Evolutionary conservation across 495 filamentous ascomycete genomes (phyloP), one percentile per base, ranked within the genome.

Genomic region (Aspergillus hancockii): DNA sequence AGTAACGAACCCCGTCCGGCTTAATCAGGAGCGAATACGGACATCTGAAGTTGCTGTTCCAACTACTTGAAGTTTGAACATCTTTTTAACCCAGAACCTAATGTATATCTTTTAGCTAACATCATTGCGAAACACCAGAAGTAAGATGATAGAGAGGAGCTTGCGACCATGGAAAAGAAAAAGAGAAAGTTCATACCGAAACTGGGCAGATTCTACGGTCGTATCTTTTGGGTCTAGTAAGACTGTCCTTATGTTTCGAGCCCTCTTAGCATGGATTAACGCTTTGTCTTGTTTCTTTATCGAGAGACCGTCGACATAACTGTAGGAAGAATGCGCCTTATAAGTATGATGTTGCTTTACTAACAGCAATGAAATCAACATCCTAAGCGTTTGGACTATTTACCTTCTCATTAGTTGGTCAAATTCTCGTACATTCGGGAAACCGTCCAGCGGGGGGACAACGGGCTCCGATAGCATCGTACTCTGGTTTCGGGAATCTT

Each of bases 81-180:
- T 85, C 62, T 84, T 84, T 59, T 84, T 85, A 16, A 81, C 81
- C 82, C 82, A 85, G 59, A 84, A 84, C 34, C 82, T 82, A 59
- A 50, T 28, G 19, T 5, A 28, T 36, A 14, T 8, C 4, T n/a
- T 22, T 72, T 57, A 71, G 63, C 31, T 55, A 43, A 18, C 16
- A 8, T 58, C 12, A 28, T 41, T 62, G 47, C 18, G 21, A 46
- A 36, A 41, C 4, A 6, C 38, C 7, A n/a, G 14, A 18, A 41
- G 38, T 41, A 41, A 41, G 16, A 41, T 41, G 13, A 14, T 10
- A 36, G 14, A 18, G 38, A n/a, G 13, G 7, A 28, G 19, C 31
- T 43, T 43, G n/a, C 19, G n/a, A 21, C 8, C 34, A 6, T 8
- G 30, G 3, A 13, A 16, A 31, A 46, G 30, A n/a, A 54, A 18